phyloP scores from a whole-genome alignment of 768 basidiomycete genomes.

The Tricholoma saponaceum region DNA sequence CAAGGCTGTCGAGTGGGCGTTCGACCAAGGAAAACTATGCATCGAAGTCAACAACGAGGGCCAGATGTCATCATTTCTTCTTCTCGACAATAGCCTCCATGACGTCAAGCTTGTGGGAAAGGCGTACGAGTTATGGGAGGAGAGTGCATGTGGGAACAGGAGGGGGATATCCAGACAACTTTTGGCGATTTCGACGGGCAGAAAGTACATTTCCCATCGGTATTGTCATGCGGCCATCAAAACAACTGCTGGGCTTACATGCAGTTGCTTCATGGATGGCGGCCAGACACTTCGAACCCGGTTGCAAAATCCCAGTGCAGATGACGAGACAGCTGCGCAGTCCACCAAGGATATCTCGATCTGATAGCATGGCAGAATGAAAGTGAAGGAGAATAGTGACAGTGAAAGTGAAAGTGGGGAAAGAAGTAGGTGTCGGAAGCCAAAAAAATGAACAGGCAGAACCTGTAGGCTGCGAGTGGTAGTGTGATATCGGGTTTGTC shows the following conservation, averaged over 20 bases:
- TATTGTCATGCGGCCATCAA: neutral
- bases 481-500: too few relatives aligned
- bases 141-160: neutral
- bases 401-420: too few relatives aligned
- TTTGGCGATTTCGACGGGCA: neutral
- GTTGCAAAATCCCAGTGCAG: too few relatives aligned
- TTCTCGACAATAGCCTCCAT: neutral
- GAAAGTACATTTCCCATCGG: neutral
- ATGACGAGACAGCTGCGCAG: too few relatives aligned
- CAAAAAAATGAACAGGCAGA: too few relatives aligned
- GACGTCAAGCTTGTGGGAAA: neutral
- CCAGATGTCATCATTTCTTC: neutral
- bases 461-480: too few relatives aligned
- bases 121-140: neutral
- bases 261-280: too few relatives aligned
- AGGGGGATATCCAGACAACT: neutral
- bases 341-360: too few relatives aligned
- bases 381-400: too few relatives aligned
- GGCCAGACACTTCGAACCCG: too few relatives aligned
- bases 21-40: neutral
- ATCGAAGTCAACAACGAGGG: neutral
- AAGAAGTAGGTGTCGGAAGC: too few relatives aligned
- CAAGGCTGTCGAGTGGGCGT: neutral
- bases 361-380: too few relatives aligned
- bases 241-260: neutral